Evolutionary conservation across 2,329 filamentous ascomycete species (phyloP).

Genomic region (Albifimbria verrucaria): DNA sequence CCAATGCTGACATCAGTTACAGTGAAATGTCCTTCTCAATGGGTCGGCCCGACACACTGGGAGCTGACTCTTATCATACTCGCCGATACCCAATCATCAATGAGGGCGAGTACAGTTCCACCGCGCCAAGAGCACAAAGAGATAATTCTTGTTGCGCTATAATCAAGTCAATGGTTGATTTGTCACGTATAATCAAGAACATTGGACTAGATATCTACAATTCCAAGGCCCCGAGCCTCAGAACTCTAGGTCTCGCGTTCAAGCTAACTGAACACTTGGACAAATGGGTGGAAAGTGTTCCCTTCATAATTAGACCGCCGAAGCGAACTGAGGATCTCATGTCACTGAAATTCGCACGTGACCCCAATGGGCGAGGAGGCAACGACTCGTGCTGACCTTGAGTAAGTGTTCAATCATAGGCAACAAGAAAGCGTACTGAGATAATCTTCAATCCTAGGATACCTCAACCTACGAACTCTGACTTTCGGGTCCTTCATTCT

Average conservation of each 20-base stretch:
- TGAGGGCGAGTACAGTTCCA: neutral
- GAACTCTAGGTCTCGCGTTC: neutral
- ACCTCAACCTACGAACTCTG: slow-evolving; percentile 23
- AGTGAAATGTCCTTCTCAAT: slow-evolving; percentile 46
- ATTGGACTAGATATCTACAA: neutral
- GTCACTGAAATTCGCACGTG: neutral
- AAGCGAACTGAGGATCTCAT: neutral
- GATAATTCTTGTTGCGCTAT: neutral
- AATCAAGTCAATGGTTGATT: neutral
- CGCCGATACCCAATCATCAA: slow-evolving; percentile 25
- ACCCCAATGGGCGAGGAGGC: neutral
- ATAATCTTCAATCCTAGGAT: slow-evolving; percentile 10
- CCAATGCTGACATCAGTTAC: slow-evolving; percentile 1
- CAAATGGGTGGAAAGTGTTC: neutral
- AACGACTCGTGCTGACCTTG: neutral
- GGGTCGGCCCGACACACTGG: slow-evolving; percentile 44
- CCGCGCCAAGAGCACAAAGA: neutral
- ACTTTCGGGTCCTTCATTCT: slow-evolving; percentile 23
- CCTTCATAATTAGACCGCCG: neutral
- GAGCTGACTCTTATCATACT: slow-evolving; percentile 46
- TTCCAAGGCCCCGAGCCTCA: neutral
- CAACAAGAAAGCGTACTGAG: neutral
- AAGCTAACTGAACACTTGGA: neutral
- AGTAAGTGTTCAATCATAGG: neutral
- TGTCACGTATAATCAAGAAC: neutral